Conservation (phyloP, 164 flowering plant genomes). For the Macadamia integrifolia region DNA sequence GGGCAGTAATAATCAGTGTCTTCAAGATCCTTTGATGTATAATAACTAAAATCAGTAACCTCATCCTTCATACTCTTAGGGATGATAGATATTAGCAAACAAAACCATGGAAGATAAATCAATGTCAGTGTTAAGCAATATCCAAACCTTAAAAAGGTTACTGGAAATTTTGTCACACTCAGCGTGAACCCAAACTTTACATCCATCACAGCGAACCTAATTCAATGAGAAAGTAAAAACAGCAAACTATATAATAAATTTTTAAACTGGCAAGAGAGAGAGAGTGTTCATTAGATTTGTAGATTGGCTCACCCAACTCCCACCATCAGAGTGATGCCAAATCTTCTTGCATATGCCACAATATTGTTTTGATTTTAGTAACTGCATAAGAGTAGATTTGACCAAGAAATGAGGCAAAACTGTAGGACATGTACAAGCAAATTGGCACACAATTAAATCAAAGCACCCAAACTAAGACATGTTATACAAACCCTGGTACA, state of each 20-base stretch:
- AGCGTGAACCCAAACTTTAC: conserved; percentile 97
- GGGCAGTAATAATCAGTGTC: conserved; percentile 85
- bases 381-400: conserved; percentile 31
- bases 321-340: conserved; percentile 89
- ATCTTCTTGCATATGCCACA: conserved; percentile 97
- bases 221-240: conserved; percentile 4
- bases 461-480: conserved; percentile 2
- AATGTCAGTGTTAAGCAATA: neutral
- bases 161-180: conserved; percentile 76
- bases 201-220: conserved; percentile 90
- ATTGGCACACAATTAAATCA: neutral
- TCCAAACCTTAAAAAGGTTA: conserved; percentile 60
- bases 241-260: neutral
- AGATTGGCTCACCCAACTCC: conserved; percentile 69
- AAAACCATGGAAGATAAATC: neutral
- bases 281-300: neutral
- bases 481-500: conserved; percentile 60
- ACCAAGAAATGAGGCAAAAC: conserved; percentile 2
- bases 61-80: neutral
- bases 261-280: neutral
- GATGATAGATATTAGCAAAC: conserved; percentile 7
- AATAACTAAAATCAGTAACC: conserved; percentile 7
- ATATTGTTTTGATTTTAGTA: conserved; percentile 69
- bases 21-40: conserved; percentile 47
- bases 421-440: neutral